Evolutionary conservation across 164 flowering plant species (phyloP).

Genomic region (Amborella trichopoda): DNA sequence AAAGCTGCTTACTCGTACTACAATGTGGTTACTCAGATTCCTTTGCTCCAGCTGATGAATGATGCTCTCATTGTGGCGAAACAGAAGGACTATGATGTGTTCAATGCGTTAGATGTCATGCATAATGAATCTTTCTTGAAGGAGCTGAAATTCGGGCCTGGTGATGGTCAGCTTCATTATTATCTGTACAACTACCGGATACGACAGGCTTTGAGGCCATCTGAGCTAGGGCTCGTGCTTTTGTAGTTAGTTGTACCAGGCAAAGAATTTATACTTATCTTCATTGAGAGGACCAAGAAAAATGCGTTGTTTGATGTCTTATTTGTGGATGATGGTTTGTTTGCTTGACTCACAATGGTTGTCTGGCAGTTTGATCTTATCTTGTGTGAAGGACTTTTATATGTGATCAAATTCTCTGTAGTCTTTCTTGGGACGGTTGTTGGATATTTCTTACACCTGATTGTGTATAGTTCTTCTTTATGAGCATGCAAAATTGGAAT

Average conservation of each 20-base stretch:
- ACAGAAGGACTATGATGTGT: conserved; percentile 36
- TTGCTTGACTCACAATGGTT: too few relatives aligned
- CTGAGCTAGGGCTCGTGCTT: conserved; percentile 46
- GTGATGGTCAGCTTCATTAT: conserved; percentile 49
- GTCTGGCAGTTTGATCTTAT: too few relatives aligned
- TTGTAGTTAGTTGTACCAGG: conserved; percentile 21
- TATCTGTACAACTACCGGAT: conserved; percentile 43
- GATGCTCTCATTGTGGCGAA: conserved; percentile 45
- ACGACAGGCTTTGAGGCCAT: conserved; percentile 25
- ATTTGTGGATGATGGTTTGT: too few relatives aligned
- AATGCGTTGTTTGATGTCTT: too few relatives aligned
- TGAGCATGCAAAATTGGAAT: too few relatives aligned
- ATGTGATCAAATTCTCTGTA: too few relatives aligned
- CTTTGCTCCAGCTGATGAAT: conserved; percentile 48
- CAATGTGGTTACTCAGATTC: conserved; percentile 33
- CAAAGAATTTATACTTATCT: too few relatives aligned
- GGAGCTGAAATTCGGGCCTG: conserved; percentile 47
- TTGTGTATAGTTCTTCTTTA: too few relatives aligned
- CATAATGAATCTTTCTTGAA: conserved; percentile 35
- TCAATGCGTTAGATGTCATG: conserved; percentile 48
- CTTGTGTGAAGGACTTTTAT: too few relatives aligned
- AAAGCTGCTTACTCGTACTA: conserved; percentile 52
- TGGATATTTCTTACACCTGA: too few relatives aligned
- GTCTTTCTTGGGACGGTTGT: too few relatives aligned
- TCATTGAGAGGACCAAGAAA: too few relatives aligned